Conservation (phyloP, 352 stramenopile species). For the Pythium coloratum region DNA sequence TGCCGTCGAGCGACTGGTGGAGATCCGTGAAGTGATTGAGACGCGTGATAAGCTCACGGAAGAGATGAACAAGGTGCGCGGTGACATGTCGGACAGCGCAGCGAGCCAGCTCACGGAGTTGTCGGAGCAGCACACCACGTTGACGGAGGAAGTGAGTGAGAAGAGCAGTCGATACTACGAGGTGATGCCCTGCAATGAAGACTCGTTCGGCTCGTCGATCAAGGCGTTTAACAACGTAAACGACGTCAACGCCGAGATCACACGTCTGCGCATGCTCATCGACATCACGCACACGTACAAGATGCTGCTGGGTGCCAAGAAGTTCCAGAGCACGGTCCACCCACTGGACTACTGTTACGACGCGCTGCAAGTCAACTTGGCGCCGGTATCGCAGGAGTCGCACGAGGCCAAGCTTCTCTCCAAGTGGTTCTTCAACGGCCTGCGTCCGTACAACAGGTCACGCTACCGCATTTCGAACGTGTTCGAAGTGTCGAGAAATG, state of each 20-base stretch:
- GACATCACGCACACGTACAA: conserved; percentile 82
- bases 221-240: conserved; percentile 54
- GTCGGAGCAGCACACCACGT: conserved; percentile 42
- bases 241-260: conserved; percentile 71
- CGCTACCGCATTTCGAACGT: conserved; percentile 63
- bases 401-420: conserved; percentile 50
- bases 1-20: conserved; percentile 45
- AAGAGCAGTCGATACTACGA: conserved; percentile 80
- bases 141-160: conserved; percentile 71
- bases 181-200: conserved; percentile 74
- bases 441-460: conserved; percentile 28
- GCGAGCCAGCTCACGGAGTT: conserved; percentile 41
- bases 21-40: conserved; percentile 54
- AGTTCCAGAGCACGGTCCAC: conserved; percentile 34
- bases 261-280: conserved; percentile 52
- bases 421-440: conserved; percentile 63
- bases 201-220: conserved; percentile 55
- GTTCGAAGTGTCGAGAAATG: conserved; percentile 61
- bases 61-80: conserved; percentile 47
- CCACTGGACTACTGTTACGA: conserved; percentile 83
- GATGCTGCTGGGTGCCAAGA: conserved; percentile 68
- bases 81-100: conserved; percentile 48
- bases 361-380: conserved; percentile 62
- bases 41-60: conserved; percentile 49
- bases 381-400: conserved; percentile 29